Evolutionary conservation across 768 basidiomycete genomes (phyloP), one percentile per base, ranked within the genome.

Genomic region (Suillus americanus): DNA sequence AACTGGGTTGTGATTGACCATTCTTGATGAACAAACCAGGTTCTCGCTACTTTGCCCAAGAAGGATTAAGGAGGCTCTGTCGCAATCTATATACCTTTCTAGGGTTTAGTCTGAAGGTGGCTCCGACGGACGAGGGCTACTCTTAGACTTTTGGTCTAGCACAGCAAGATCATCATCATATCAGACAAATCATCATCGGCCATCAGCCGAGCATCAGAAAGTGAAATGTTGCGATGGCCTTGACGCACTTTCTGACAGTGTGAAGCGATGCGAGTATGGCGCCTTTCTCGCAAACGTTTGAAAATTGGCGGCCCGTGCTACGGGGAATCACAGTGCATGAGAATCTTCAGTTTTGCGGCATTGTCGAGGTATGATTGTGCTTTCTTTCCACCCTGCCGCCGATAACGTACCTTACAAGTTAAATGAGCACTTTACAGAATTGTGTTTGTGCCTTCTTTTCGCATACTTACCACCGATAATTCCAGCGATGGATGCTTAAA

Each of bases 321-420:
- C 46, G 37, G 40, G 57, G 40, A 28, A 13, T 18, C 10, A 7
- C 40, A 28, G 14, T 12, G 18, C 57, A 41, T 59, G 57, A 59
- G 57, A 59, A 59, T 59, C 57, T 13, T 28, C 10, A 54, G 12
- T 54, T 41, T 43, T 48, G 23, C 12, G 46, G 38, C 40, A 57
- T 53, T 25, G 38, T 57, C 16, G 38, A 59, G 57, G 57, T 20
- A 59, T 30, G 57, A 59, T 59, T 59, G 40, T 28, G 25, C 25
- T 28, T 59, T 57, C 38, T 28, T 28, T 41, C 57, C 57, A 59
- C 57, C 57, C 57, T 59, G 40, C 18, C 40, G 57, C 57, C 57
- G 57, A 41, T 20, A 59, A 59, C 28, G 57, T 59, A 59, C 40
- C 38, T 59, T 40, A 2, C 25, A 28, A 59, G 28, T 59, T 41